phyloP scores from a whole-genome alignment of 106 monocot genomes.

The Allium cepa region DNA sequence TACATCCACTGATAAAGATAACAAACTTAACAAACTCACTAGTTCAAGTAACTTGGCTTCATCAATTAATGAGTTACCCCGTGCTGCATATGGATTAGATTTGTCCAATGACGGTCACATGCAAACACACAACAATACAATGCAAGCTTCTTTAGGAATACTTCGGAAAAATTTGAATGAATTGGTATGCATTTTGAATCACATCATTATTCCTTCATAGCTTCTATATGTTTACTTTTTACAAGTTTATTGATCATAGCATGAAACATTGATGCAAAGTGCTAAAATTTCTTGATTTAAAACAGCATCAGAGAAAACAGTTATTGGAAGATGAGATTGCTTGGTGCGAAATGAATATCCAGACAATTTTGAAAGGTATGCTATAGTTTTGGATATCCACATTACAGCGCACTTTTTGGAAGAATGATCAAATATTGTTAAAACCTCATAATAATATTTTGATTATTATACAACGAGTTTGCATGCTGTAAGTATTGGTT shows the following conservation, averaged over 20 bases:
- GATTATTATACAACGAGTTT: too few species aligned
- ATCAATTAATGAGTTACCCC: too few species aligned
- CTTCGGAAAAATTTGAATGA: conserved; percentile 22
- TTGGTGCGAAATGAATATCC: conserved; percentile 34
- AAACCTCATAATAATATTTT: too few species aligned
- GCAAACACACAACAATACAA: conserved; percentile 4
- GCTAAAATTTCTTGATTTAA: background rate
- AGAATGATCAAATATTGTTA: too few species aligned
- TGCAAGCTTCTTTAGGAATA: conserved; percentile 16
- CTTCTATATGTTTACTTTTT: background rate
- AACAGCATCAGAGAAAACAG: conserved; percentile 12
- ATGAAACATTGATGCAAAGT: too few species aligned
- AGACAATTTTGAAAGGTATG: conserved; percentile 7
- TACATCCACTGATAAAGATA: too few species aligned
- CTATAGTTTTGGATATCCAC: too few species aligned
- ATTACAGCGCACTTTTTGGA: too few species aligned
- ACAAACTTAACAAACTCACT: too few species aligned
- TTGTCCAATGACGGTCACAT: conserved; percentile 4
- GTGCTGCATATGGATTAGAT: background rate
- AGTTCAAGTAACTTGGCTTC: too few species aligned
- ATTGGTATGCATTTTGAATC: conserved; percentile 18
- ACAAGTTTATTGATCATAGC: background rate
- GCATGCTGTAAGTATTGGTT: too few species aligned
- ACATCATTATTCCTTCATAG: background rate
- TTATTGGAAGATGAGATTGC: conserved; percentile 32